Base-by-base conservation (phyloP, 352 stramenopile genomes). In the Phytophthora pini region DNA sequence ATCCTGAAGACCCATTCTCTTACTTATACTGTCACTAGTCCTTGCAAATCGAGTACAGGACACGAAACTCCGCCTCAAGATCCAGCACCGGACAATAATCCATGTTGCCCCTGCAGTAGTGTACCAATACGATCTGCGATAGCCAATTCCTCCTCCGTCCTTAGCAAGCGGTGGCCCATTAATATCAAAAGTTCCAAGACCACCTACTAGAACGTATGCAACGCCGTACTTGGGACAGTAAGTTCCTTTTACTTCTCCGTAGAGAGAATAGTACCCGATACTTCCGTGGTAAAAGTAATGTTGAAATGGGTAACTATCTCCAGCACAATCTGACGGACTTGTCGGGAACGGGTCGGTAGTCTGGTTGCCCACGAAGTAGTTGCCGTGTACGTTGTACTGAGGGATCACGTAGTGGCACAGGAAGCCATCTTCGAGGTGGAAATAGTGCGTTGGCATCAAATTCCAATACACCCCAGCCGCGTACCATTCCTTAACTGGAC, bases 51-150 rank as follows among this genome's bases (percentile, higher is more conserved):
- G 44, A 22, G 12, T 61, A 20, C 67, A 68, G 13, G 26, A n/a
- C 11, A 64, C 32, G 17, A 46, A 70, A 17, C 53, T 67, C n/a
- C 67, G 45, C 3, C 51, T 27, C 15, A 75, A 12, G 3, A 68
- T 51, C 22, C 50, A 44, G 2, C 24, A 38, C 2, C 61, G 61
- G 49, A 45, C 49, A 2, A 34, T 24, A 43, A 71, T 50, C 56
- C 44, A 67, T 1, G 53, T 12, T 15, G 50, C 26, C 8, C 54
- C 67, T 15, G 45, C 15, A 22, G 13, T 29, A 29, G 44, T 38
- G 34, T 61, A 70, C 61, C 66, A 70, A 32, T 58, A 65, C 15
- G 65, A 73, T 46, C n/a, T 44, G 12, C 64, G 57, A 58, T 65
- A 54, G 0, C 22, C 20, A 4, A 8, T 12, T 20, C 22, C 29